Percentiles rank a stretch among this genome's conserved stretches.
phyloP scores from a whole-genome alignment of 768 basidiomycete species.

The Vararia minispora region DNA sequence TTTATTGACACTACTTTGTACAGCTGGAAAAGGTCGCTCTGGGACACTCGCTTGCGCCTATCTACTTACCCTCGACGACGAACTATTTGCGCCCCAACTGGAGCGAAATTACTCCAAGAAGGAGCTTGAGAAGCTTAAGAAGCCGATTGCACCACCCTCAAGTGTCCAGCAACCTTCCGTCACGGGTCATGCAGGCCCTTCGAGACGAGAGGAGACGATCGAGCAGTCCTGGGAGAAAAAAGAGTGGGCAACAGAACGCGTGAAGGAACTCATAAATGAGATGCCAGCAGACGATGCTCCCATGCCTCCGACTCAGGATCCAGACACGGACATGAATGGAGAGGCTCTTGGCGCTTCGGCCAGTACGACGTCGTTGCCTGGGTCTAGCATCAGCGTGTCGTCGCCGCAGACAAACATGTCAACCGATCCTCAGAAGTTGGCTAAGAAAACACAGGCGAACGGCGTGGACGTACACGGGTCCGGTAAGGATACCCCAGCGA shows the following conservation, averaged over 20 bases:
- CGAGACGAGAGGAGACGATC: slow-evolving; percentile 1
- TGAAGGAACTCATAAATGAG: slow-evolving; percentile 36
- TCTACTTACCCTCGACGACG: slow-evolving; percentile 46
- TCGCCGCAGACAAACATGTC: background rate
- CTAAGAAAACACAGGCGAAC: no score
- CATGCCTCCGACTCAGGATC: background rate
- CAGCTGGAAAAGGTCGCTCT: slow-evolving; percentile 76
- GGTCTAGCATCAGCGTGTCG: background rate
- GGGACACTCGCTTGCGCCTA: slow-evolving; percentile 82
- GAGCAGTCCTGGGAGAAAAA: slow-evolving; percentile 17
- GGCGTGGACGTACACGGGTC: no score
- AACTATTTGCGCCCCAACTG: slow-evolving; percentile 35
- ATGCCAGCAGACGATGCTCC: slow-evolving; percentile 32
- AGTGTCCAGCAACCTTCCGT: background rate
- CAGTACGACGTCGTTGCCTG: background rate
- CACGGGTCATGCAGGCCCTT: background rate
- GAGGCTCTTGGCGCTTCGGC: background rate
- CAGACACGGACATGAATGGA: background rate
- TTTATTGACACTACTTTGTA: slow-evolving; percentile 4
- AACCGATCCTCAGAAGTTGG: no score
- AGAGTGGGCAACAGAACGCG: slow-evolving; percentile 36
- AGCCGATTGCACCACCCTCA: background rate
- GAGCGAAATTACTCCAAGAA: slow-evolving; percentile 35
- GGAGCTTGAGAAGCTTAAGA: slow-evolving; percentile 20
- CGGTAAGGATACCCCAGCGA: no score